A percentile compares a stretch with the other conserved stretches of the same genome.
Conservation (phyloP, 2,329 filamentous ascomycete species). For the Arthroderma sp. region DNA sequence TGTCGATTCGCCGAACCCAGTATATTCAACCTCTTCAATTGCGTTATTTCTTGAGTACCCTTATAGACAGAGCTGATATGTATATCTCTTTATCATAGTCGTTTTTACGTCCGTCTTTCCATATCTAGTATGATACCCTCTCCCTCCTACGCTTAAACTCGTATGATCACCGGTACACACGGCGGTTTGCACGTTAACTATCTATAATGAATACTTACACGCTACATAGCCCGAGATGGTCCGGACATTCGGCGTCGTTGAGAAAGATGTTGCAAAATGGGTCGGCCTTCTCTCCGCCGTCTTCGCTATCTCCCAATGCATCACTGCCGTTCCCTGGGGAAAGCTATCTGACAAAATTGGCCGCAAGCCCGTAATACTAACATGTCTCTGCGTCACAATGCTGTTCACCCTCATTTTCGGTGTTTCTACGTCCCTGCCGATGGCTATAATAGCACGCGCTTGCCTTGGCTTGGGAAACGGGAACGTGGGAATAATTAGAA, state of each 20-base stretch:
- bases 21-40: constrained; percentile 30
- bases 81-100: constrained; percentile 19
- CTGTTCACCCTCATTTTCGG: constrained; percentile 70
- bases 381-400: constrained; percentile 68
- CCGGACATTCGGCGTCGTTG: constrained; percentile 57
- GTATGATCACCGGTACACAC: background rate
- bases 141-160: background rate
- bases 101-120: constrained; percentile 60
- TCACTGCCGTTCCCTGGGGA: constrained; percentile 64
- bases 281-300: constrained; percentile 61
- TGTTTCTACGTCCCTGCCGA: constrained; percentile 62
- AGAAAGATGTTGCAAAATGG: constrained; percentile 63
- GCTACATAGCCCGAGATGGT: constrained; percentile 63
- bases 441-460: constrained; percentile 66
- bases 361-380: constrained; percentile 68
- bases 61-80: constrained; percentile 9
- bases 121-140: constrained; percentile 32
- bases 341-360: constrained; percentile 65
- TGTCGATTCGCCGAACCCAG: constrained; percentile 65
- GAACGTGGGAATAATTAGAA: constrained; percentile 86
- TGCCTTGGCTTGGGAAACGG: constrained; percentile 78
- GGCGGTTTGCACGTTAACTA: background rate
- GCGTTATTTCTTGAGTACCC: background rate
- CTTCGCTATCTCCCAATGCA: constrained; percentile 60
- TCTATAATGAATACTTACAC: constrained; percentile 13